A percentile compares a stretch with the other conserved stretches of the same genome.
These are phyloP conservation scores for Fusarium tuaranense DNA, from an alignment of 2,329 filamentous ascomycete species.

Conservation along the genomic window DNA sequence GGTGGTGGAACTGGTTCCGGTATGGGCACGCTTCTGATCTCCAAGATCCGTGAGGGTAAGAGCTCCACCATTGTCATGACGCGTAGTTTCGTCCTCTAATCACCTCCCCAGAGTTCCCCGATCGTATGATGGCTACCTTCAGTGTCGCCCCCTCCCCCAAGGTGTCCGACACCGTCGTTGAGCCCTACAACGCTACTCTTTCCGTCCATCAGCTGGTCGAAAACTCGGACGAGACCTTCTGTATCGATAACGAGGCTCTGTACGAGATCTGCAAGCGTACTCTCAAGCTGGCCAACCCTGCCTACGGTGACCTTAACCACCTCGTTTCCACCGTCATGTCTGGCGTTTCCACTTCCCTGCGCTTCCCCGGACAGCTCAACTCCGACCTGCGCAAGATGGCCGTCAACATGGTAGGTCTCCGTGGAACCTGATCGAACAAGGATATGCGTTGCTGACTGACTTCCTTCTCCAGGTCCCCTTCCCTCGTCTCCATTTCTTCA, in stretches of 20 bases:
- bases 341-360: neutral
- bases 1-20: neutral
- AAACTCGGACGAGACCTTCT: neutral
- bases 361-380: neutral
- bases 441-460: neutral
- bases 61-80: neutral
- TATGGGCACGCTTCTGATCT: neutral
- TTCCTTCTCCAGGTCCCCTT: neutral
- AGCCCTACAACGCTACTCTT: neutral
- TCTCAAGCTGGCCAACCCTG: neutral
- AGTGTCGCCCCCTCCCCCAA: neutral
- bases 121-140: neutral
- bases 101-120: neutral
- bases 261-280: constrained; percentile 2
- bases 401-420: neutral
- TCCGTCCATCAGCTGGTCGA: neutral
- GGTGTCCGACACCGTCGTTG: neutral
- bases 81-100: neutral
- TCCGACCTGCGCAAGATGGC: neutral
- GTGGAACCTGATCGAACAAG: too few species aligned
- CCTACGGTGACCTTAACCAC: neutral
- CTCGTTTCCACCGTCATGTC: constrained; percentile 1
- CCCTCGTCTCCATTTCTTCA: constrained; percentile 1
- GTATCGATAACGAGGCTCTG: constrained; percentile 1
- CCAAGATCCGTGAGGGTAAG: constrained; percentile 1